A percentile compares a stretch with the other conserved stretches of the same genome.
These are phyloP conservation scores for Massarina eburnea DNA, from an alignment of 2,329 filamentous ascomycete genomes.

Conservation along the genomic window DNA sequence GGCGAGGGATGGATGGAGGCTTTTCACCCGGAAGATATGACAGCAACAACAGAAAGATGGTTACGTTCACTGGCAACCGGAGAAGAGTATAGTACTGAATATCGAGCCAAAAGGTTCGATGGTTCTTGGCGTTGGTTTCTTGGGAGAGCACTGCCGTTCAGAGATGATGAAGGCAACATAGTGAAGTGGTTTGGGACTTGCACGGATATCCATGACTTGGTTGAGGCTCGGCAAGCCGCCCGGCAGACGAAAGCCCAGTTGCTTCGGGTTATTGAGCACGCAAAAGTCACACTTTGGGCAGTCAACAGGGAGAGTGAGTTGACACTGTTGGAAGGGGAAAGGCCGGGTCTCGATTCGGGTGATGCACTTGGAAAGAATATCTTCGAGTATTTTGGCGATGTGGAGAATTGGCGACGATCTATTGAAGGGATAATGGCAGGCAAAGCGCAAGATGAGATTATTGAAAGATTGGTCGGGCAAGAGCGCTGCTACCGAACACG, in stretches of 20 bases:
- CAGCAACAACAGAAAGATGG: constrained; percentile 57
- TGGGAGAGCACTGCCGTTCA: constrained; percentile 69
- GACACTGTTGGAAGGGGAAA: constrained; percentile 69
- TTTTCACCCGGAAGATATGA: constrained; percentile 71
- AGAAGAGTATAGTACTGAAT: constrained; percentile 67
- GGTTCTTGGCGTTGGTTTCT: constrained; percentile 81
- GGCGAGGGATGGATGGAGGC: constrained; percentile 64
- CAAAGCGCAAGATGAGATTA: constrained; percentile 59
- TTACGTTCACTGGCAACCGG: constrained; percentile 65
- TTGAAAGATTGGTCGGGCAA: constrained; percentile 62
- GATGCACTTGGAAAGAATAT: constrained; percentile 60
- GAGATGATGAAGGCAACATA: constrained; percentile 67
- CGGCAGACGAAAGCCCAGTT: constrained; percentile 70
- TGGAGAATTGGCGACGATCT: constrained; percentile 54
- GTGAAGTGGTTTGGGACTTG: constrained; percentile 81
- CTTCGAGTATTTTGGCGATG: constrained; percentile 61
- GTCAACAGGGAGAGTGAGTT: constrained; percentile 64
- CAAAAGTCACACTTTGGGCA: constrained; percentile 74
- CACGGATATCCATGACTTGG: constrained; percentile 76
- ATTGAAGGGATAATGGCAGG: constrained; percentile 68
- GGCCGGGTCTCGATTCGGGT: constrained; percentile 49
- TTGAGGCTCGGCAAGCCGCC: constrained; percentile 67
- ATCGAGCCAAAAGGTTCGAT: constrained; percentile 65
- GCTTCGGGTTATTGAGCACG: constrained; percentile 71
- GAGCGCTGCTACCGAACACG: constrained; percentile 71